Evolutionary conservation across 176 grass and related monocot species (phyloP).

Genomic region (Phoenix roebelenii): DNA sequence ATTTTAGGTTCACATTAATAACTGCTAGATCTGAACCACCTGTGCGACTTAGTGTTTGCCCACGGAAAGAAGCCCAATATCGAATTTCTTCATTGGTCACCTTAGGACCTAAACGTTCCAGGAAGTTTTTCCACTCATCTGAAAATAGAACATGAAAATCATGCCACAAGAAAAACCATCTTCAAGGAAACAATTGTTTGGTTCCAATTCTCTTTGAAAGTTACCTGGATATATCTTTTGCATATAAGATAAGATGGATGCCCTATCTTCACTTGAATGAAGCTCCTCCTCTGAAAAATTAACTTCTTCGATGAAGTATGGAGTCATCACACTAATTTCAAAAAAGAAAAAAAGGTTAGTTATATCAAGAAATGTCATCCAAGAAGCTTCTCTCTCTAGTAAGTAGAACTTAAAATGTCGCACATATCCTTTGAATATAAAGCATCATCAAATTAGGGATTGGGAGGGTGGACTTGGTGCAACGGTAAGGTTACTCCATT

Average conservation of each 20-base stretch:
- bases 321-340: constrained; percentile 58
- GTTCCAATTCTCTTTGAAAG: neutral
- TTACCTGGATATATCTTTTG: constrained; percentile 91
- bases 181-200: neutral
- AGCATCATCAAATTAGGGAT: no score
- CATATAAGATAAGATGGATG: constrained; percentile 86
- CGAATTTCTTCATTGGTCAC: constrained; percentile 54
- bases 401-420: no score
- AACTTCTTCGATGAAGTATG: constrained; percentile 90
- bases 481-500: no score
- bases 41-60: constrained; percentile 92
- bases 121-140: constrained; percentile 91
- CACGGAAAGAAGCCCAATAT: constrained; percentile 92
- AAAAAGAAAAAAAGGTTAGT: neutral
- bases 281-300: constrained; percentile 86
- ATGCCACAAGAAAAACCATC: neutral
- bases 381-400: no score
- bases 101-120: constrained; percentile 48
- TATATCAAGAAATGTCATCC: constrained; percentile 1
- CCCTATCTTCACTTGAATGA: constrained; percentile 68
- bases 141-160: constrained; percentile 15
- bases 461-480: no score
- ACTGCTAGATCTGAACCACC: constrained; percentile 27
- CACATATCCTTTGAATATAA: no score
- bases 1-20: no score